Conservation (phyloP, 208 protist genomes). For the Acanthamoeba culbertsoni region DNA sequence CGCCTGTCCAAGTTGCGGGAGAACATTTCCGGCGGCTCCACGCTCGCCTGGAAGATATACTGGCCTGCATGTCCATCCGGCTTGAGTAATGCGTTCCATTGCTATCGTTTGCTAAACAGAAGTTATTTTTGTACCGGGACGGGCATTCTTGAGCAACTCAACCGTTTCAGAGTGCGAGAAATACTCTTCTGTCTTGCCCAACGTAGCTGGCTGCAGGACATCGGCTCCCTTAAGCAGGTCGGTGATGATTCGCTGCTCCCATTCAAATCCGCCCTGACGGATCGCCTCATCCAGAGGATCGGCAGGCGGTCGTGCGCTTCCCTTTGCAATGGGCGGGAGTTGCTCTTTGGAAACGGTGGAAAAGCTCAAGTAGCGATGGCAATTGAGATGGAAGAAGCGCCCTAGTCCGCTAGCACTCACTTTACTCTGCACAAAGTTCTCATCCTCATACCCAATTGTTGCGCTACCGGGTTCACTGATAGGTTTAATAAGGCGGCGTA, state of each 20-base stretch:
- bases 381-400: neutral
- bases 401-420: neutral
- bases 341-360: neutral
- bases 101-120: too few species aligned
- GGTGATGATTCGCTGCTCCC: slow-evolving; percentile 9
- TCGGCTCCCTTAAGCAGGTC: neutral
- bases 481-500: too few species aligned
- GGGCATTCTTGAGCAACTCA: neutral
- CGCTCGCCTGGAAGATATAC: neutral
- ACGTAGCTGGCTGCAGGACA: neutral
- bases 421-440: neutral
- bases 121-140: neutral
- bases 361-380: neutral
- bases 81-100: too few species aligned
- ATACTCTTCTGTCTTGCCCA: neutral
- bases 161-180: neutral
- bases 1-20: neutral
- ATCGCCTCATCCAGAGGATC: neutral
- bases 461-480: too few species aligned
- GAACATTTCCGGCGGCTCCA: neutral
- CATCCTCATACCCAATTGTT: neutral
- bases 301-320: neutral
- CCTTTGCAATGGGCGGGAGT: neutral
- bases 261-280: neutral
- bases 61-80: neutral